Evolutionary conservation across 2,329 filamentous ascomycete genomes (phyloP).

Genomic region (Fusarium nisikadoi): DNA sequence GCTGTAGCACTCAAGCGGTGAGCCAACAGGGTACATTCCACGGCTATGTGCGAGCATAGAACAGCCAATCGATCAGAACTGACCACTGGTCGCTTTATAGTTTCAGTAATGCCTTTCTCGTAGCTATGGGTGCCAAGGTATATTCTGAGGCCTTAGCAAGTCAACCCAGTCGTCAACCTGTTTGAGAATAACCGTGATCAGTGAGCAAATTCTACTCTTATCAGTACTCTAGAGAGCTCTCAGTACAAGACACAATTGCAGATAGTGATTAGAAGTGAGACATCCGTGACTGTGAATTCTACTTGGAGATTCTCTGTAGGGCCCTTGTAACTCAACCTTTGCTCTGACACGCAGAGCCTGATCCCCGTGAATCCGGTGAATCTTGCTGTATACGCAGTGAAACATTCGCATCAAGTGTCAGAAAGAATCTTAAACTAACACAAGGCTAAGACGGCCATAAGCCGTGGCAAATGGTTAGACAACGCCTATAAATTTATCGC

Average conservation of each 20-base stretch:
- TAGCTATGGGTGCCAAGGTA: accelerated
- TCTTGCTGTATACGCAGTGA: neutral
- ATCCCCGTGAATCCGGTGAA: neutral
- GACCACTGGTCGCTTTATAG: accelerated
- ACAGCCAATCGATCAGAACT: neutral
- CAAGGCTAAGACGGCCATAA: accelerated
- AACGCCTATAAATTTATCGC: neutral
- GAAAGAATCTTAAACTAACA: neutral
- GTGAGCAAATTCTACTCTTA: neutral
- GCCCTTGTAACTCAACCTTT: neutral
- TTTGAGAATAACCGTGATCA: neutral
- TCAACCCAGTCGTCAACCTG: no score
- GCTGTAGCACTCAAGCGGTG: neutral
- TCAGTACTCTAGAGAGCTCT: no score
- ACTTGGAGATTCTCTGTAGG: neutral
- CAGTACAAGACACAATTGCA: accelerated
- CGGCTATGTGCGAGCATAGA: accelerated
- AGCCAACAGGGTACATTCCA: neutral
- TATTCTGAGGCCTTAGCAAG: no score
- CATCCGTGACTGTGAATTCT: neutral
- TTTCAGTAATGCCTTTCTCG: no score
- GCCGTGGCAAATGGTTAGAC: neutral
- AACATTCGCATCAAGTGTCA: no score
- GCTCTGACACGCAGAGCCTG: neutral
- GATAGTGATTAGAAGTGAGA: neutral